A percentile compares a stretch with the other conserved stretches of the same genome.
Conservation (phyloP, 1,139 yeast genomes). For the Yamadazyma kanchanaburiensis region DNA sequence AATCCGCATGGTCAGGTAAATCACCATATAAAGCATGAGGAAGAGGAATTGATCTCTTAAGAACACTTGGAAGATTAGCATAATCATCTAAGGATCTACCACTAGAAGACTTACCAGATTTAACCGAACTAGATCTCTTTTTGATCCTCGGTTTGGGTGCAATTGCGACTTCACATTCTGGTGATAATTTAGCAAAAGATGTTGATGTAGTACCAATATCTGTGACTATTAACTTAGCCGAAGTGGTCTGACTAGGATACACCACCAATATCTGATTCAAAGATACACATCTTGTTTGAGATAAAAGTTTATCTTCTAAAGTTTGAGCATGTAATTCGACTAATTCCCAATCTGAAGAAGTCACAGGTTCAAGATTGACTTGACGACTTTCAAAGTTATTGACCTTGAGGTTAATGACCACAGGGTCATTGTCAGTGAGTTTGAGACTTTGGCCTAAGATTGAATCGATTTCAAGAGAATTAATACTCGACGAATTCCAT, state of each 20-base stretch:
- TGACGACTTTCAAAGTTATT: slow-evolving; percentile 52
- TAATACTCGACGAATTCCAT: slow-evolving; percentile 37
- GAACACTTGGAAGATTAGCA: slow-evolving; percentile 31
- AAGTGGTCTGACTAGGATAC: slow-evolving; percentile 64
- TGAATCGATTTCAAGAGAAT: slow-evolving; percentile 39
- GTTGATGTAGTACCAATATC: slow-evolving; percentile 53
- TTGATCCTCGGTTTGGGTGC: slow-evolving; percentile 67
- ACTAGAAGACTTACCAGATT: slow-evolving; percentile 29
- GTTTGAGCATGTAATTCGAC: slow-evolving; percentile 79
- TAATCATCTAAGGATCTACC: slow-evolving; percentile 26
- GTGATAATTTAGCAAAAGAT: slow-evolving; percentile 57
- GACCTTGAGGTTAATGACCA: slow-evolving; percentile 41
- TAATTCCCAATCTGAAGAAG: slow-evolving; percentile 86
- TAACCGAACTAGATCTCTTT: slow-evolving; percentile 19
- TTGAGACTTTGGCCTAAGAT: slow-evolving; percentile 45
- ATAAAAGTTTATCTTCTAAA: slow-evolving; percentile 70
- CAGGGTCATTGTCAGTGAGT: slow-evolving; percentile 40
- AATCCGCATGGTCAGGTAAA: slow-evolving; percentile 17
- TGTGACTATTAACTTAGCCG: slow-evolving; percentile 62
- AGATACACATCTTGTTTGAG: slow-evolving; percentile 78
- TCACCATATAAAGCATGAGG: slow-evolving; percentile 43
- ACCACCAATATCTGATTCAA: slow-evolving; percentile 61
- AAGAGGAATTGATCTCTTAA: slow-evolving; percentile 54
- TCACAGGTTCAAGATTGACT: slow-evolving; percentile 74
- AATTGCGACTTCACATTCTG: slow-evolving; percentile 75